phyloP scores from a whole-genome alignment of 306 rosid genomes.

The Lathyrus oleraceus region DNA sequence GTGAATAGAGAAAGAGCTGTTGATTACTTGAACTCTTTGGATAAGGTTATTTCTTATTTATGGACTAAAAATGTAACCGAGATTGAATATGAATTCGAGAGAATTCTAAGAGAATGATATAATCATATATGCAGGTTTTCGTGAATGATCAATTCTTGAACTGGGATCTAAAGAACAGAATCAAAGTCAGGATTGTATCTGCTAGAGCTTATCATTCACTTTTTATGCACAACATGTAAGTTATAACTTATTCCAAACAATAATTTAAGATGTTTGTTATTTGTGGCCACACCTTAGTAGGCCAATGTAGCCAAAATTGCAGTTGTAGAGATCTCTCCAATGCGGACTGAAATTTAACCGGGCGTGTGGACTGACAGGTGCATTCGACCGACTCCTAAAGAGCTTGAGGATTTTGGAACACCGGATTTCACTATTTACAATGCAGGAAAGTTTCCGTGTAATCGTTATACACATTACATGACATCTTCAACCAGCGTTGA shows the following conservation, averaged over 20 bases:
- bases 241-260: not conserved
- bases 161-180: slow-evolving; percentile 81
- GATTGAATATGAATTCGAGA: not conserved
- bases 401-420: slow-evolving; percentile 79
- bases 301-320: no score
- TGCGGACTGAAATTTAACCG: slow-evolving; percentile 2
- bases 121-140: slow-evolving; percentile 56
- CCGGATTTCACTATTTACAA: slow-evolving; percentile 92
- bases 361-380: slow-evolving; percentile 59
- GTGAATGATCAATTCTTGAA: slow-evolving; percentile 93
- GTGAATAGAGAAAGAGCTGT: slow-evolving; percentile 94
- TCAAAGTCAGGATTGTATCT: slow-evolving; percentile 89
- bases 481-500: slow-evolving; percentile 91
- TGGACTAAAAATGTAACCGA: not conserved
- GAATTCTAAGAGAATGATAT: not conserved
- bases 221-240: slow-evolving; percentile 98
- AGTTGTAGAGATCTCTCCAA: no score
- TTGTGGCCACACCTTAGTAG: no score
- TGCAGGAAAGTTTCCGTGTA: slow-evolving; percentile 91
- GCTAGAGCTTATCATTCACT: slow-evolving; percentile 97
- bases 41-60: slow-evolving; percentile 56
- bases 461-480: slow-evolving; percentile 92
- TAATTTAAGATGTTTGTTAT: no score
- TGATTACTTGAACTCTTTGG: slow-evolving; percentile 85
- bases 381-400: slow-evolving; percentile 76